Percentiles rank a stretch among this genome's conserved stretches.
phyloP scores from a whole-genome alignment of 306 rosid species.

The Castanea sativa region DNA sequence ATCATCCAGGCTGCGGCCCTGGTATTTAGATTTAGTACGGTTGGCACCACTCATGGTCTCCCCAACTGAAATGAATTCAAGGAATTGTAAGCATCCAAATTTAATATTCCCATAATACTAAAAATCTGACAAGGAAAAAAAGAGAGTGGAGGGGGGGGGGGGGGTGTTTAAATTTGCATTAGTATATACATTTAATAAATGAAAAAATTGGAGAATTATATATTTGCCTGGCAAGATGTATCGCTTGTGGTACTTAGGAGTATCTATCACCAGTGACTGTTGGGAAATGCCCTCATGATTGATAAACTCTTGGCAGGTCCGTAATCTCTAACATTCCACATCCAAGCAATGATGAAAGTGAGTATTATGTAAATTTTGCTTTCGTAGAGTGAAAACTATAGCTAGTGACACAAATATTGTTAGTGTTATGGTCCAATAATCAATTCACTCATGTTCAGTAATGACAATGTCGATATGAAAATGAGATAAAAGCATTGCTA shows the following conservation, averaged over 20 bases:
- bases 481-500: background rate
- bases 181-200: background rate
- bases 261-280: slow-evolving; percentile 72
- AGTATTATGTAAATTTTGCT: slow-evolving; percentile 8
- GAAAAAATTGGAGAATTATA: slow-evolving; percentile 5
- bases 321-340: slow-evolving; percentile 58
- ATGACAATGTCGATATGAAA: background rate
- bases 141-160: too few relatives aligned
- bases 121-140: background rate
- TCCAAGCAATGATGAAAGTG: slow-evolving; percentile 7
- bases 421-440: background rate
- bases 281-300: slow-evolving; percentile 82
- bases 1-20: slow-evolving; percentile 80
- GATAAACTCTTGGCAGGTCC: slow-evolving; percentile 76
- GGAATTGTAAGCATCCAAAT: slow-evolving; percentile 24
- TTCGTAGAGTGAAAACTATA: slow-evolving; percentile 12
- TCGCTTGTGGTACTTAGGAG: slow-evolving; percentile 87
- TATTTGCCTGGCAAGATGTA: slow-evolving; percentile 84
- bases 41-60: slow-evolving; percentile 73
- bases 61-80: slow-evolving; percentile 60
- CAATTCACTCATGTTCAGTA: background rate
- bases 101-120: slow-evolving; percentile 7
- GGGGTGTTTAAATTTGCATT: background rate
- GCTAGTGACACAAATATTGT: background rate
- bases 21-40: slow-evolving; percentile 56